Evolutionary conservation across 805 yeast genomes (phyloP).

Genomic region (Nadsonia fulvescens): DNA sequence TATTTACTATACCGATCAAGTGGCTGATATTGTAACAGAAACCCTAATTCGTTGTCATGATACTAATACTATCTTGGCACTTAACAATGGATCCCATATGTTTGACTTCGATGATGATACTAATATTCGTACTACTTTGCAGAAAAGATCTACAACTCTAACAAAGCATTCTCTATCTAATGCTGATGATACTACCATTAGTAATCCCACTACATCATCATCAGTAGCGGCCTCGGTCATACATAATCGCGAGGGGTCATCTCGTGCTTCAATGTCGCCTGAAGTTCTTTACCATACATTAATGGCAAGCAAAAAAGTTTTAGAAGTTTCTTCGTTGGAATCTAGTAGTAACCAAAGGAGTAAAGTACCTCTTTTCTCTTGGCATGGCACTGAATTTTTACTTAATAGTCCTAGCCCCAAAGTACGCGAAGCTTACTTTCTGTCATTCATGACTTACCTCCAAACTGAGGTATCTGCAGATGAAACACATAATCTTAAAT

Average conservation of each 20-base stretch:
- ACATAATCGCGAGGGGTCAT: slow-evolving; percentile 4
- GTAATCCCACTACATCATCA: slow-evolving; percentile 1
- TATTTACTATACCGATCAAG: slow-evolving; percentile 73
- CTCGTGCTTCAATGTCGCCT: neutral
- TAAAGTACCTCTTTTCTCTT: slow-evolving; percentile 10
- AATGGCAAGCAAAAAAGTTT: slow-evolving; percentile 2
- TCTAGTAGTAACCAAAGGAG: slow-evolving; percentile 7
- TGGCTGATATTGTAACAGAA: slow-evolving; percentile 62
- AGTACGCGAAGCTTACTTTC: slow-evolving; percentile 12
- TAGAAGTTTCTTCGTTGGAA: slow-evolving; percentile 12
- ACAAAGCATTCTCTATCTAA: slow-evolving; percentile 5
- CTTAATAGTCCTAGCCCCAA: slow-evolving; percentile 10
- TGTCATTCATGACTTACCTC: slow-evolving; percentile 12
- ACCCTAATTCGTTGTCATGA: slow-evolving; percentile 20
- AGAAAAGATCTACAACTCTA: slow-evolving; percentile 6
- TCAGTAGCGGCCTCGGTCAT: slow-evolving; percentile 5
- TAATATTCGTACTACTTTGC: too few species aligned
- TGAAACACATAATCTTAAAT: slow-evolving; percentile 2
- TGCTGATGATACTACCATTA: neutral
- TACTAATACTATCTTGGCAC: slow-evolving; percentile 4
- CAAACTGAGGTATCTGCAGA: slow-evolving; percentile 5
- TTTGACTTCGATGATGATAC: too few species aligned
- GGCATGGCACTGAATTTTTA: slow-evolving; percentile 18
- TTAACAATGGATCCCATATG: slow-evolving; percentile 5
- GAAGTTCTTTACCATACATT: slow-evolving; percentile 2